Evolutionary conservation across 768 basidiomycete species (phyloP), one percentile per base, ranked within the genome.

Genomic region (Kwoniella newhampshirensis): DNA sequence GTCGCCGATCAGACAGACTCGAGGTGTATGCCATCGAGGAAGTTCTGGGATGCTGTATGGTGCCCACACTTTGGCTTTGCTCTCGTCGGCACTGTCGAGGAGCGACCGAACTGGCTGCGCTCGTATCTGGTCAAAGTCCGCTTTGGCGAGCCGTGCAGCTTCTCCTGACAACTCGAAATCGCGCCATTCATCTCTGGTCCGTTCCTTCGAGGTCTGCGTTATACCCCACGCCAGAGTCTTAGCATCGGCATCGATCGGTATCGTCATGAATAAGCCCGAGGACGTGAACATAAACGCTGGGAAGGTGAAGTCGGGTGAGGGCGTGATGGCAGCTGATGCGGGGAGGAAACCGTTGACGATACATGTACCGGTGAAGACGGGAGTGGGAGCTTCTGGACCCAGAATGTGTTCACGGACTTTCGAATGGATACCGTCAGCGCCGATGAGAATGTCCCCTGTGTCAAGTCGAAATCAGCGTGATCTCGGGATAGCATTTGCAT

Each of bases 391-490:
- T 11, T 44, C 26, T 3, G 25, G 3, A 6, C 50, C 49, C 6
- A 59, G 57, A 18, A 59, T 25, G 43, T 62, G 60, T 12, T 64
- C 42, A 5, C 69, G 64, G 30, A 67, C 63, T 28, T 56, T 57
- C 27, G 67, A 68, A 20, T 60, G 58, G 25, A 66, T 66, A 11
- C 69, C 69, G 48, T 71, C 69, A 6, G 64, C 54, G n/a, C 67
- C 69, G 39, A 71, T 59, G 3, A 68, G 54, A 26, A 63, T 44
- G 30, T 63, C 64, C 25, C 69, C 69, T 71, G 57, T 32, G 32
- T 32, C 51, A 18, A n/a, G 46, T 13, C 8, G 13, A 25, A 6
- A 13, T 15, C 8, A 28, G 36, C 9, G 4, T 13, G 32, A 32
- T n/a, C n/a, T n/a, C n/a, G n/a, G n/a, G n/a, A n/a, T n/a, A n/a